These are phyloP conservation scores for Papiliotrema flavescens DNA, from an alignment of 1,284 basidiomycete species.

Conservation along the genomic window DNA sequence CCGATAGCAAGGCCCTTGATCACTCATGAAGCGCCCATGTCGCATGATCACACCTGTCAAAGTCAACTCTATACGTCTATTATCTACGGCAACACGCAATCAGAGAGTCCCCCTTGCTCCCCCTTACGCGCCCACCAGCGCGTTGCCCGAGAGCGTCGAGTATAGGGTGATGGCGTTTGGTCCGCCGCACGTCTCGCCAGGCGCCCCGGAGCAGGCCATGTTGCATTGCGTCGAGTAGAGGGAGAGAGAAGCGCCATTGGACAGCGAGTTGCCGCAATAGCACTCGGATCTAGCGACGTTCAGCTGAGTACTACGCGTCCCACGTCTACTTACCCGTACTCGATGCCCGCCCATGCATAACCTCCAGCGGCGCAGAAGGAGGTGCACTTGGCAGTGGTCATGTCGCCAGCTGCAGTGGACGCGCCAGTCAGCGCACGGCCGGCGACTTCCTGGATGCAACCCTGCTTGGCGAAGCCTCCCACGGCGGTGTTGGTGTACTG, in stretches of 20 bases:
- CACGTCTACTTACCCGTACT: slow-evolving; percentile 1
- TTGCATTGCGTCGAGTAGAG: neutral
- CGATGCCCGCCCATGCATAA: slow-evolving; percentile 13
- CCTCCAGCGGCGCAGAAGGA: slow-evolving; percentile 13
- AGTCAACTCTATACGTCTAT: too few relatives aligned
- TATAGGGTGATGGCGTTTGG: neutral
- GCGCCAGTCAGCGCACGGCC: slow-evolving; percentile 2
- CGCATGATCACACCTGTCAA: too few relatives aligned
- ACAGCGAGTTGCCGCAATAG: slow-evolving; percentile 1
- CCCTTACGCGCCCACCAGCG: neutral
- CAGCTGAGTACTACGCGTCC: neutral
- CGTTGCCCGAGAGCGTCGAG: neutral
- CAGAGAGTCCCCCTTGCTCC: too few relatives aligned
- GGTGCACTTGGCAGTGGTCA: slow-evolving; percentile 7
- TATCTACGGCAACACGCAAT: too few relatives aligned
- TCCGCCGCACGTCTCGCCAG: neutral
- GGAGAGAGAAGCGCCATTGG: neutral
- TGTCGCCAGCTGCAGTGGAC: slow-evolving; percentile 1
- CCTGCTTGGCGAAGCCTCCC: neutral
- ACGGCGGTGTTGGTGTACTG: slow-evolving; percentile 16
- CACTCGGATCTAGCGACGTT: slow-evolving; percentile 6
- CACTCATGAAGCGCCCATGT: too few relatives aligned
- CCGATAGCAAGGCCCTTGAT: too few relatives aligned
- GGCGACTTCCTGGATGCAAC: neutral
- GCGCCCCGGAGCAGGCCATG: neutral